A percentile compares a stretch with the other conserved stretches of the same genome.
Evolutionary conservation across 2,329 filamentous ascomycete genomes (phyloP).

Genomic region (Madurella mycetomatis): DNA sequence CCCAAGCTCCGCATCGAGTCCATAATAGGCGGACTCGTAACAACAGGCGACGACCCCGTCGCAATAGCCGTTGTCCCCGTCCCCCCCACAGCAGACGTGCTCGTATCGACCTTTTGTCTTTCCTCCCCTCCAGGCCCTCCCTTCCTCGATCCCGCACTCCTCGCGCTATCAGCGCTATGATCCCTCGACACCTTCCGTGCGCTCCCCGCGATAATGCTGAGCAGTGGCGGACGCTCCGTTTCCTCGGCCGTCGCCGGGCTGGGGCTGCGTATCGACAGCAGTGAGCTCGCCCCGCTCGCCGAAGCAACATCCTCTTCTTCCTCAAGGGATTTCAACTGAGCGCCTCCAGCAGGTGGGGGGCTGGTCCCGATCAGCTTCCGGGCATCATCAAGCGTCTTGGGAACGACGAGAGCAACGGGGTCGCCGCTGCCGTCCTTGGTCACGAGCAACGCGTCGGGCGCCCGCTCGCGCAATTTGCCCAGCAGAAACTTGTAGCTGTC

Average conservation of each 20-base stretch:
- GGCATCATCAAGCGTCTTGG: conserved; percentile 89
- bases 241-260: background rate
- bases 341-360: conserved; percentile 42
- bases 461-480: conserved; percentile 75
- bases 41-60: conserved; percentile 29
- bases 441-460: conserved; percentile 36
- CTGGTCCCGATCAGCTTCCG: conserved; percentile 74
- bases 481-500: conserved; percentile 93
- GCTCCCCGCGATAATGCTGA: conserved; percentile 60
- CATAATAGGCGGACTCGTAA: conserved; percentile 57
- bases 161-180: conserved; percentile 68
- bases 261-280: conserved; percentile 39
- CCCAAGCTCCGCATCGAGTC: conserved; percentile 80
- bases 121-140: conserved; percentile 51
- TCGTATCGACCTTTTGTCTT: conserved; percentile 24
- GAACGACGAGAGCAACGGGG: conserved; percentile 53
- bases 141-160: conserved; percentile 54
- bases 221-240: conserved; percentile 35
- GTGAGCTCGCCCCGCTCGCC: conserved; percentile 52
- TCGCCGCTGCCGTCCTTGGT: conserved; percentile 34
- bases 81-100: background rate
- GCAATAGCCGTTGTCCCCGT: conserved; percentile 26
- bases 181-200: conserved; percentile 62
- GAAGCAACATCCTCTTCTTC: conserved; percentile 52
- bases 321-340: background rate